Evolutionary conservation across 768 basidiomycete genomes (phyloP).

Genomic region (Leccinum uliginosum): DNA sequence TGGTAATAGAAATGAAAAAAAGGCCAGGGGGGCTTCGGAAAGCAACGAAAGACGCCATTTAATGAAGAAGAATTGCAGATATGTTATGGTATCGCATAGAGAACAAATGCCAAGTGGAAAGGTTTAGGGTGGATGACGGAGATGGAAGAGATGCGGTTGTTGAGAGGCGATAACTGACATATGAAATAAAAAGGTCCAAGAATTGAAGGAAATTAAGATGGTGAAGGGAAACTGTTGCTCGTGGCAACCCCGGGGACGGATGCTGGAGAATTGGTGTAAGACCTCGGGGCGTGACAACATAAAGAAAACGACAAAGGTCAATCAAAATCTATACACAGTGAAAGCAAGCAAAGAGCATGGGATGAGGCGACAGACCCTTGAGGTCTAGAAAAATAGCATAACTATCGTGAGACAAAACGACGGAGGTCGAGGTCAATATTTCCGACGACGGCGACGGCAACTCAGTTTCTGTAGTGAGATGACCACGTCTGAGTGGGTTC

Average conservation of each 20-base stretch:
- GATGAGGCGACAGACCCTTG: constrained; percentile 5
- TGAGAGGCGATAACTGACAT: constrained; percentile 11
- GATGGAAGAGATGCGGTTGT: constrained; percentile 1
- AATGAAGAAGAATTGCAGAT: not conserved
- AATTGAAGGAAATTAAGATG: constrained; percentile 7
- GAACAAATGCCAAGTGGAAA: not conserved
- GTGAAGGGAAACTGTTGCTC: not conserved
- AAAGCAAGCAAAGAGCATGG: constrained; percentile 17
- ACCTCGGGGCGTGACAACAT: constrained; percentile 6
- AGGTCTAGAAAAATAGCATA: constrained; percentile 1
- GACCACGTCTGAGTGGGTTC: constrained; percentile 28
- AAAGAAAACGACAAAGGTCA: constrained; percentile 8
- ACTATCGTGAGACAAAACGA: constrained; percentile 2
- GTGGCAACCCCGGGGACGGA: not conserved
- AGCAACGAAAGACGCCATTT: not conserved
- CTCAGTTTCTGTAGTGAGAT: constrained; percentile 5
- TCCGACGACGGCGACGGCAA: not conserved
- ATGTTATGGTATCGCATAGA: constrained; percentile 1
- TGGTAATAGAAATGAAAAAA: not conserved
- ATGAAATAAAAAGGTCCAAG: constrained; percentile 17
- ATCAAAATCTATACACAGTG: constrained; percentile 22
- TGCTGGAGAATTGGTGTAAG: not conserved
- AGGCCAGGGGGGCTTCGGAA: not conserved
- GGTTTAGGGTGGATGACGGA: not conserved
- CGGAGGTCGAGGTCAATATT: constrained; percentile 12